A percentile compares a stretch with the other conserved stretches of the same genome.
Conservation (phyloP, 2,329 filamentous ascomycete genomes). For the Teratosphaeria viscida region DNA sequence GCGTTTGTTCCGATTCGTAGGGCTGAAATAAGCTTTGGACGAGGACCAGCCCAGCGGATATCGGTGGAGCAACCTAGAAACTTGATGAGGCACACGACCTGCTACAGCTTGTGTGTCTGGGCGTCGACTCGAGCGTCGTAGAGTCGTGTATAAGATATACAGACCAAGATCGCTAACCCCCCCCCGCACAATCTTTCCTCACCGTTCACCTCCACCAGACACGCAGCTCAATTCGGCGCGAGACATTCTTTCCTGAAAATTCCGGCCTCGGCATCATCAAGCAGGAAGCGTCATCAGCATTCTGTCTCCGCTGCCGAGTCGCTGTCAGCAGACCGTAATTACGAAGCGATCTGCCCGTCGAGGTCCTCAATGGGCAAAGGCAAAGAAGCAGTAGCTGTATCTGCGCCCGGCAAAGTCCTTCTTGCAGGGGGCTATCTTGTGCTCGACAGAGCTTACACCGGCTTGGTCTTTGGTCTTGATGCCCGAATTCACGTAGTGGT, state of each 20-base stretch:
- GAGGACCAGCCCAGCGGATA: background rate
- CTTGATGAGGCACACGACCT: background rate
- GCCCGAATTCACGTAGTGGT: slow-evolving; percentile 53
- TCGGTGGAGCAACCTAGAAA: background rate
- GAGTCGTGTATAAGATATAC: background rate
- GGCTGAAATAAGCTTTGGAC: background rate
- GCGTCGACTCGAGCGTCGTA: background rate
- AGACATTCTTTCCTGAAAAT: background rate
- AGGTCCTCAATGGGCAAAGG: background rate
- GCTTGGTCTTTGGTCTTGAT: slow-evolving; percentile 54
- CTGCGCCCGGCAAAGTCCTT: slow-evolving; percentile 91
- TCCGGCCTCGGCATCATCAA: background rate
- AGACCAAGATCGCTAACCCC: background rate
- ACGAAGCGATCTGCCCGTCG: background rate
- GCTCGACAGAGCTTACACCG: slow-evolving; percentile 77
- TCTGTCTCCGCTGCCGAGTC: background rate
- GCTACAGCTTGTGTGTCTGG: background rate
- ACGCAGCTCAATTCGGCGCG: background rate
- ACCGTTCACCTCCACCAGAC: background rate
- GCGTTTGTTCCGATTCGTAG: background rate
- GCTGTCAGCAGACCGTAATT: background rate
- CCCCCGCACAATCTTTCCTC: background rate
- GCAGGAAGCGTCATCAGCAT: background rate
- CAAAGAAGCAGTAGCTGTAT: slow-evolving; percentile 42
- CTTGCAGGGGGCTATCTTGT: slow-evolving; percentile 92